Percentiles rank a stretch among this genome's conserved stretches.
These are phyloP conservation scores for Diphasiastrum complanatum DNA, from an alignment of 83 land plant genomes.

Conservation along the genomic window DNA sequence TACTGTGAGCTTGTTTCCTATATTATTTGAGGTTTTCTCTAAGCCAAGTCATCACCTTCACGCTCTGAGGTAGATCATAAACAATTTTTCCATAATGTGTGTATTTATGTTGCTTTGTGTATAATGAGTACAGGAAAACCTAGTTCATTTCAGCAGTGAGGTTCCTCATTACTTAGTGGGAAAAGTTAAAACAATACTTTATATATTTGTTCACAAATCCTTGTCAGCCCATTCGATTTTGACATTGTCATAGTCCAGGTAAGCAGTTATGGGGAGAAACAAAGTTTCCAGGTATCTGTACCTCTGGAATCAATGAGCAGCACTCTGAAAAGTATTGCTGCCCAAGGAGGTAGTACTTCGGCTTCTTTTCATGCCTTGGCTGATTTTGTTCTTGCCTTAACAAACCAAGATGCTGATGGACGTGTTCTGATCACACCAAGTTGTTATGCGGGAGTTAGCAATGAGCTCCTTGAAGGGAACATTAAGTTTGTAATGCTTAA, in stretches of 20 bases:
- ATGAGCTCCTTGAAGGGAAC: conserved; percentile 33
- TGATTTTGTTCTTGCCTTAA: conserved; percentile 59
- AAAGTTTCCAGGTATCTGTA: conserved; percentile 1
- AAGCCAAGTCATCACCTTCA: no score
- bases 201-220: conserved; percentile 11
- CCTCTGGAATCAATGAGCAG: conserved; percentile 7
- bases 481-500: conserved; percentile 93
- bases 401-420: conserved; percentile 75
- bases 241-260: no score
- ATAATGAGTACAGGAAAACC: no score
- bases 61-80: no score
- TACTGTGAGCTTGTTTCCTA: no score
- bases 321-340: conserved; percentile 4
- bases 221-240: conserved; percentile 10
- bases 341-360: conserved; percentile 35
- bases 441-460: neutral
- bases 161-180: neutral
- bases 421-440: conserved; percentile 54
- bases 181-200: neutral
- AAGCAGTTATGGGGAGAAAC: conserved; percentile 74
- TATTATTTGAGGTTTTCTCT: no score
- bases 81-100: no score
- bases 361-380: conserved; percentile 65
- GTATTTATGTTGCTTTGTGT: no score
- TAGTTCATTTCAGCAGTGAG: no score